Evolutionary conservation across 768 basidiomycete species (phyloP).

Genomic region (Boletus reticuloceps): DNA sequence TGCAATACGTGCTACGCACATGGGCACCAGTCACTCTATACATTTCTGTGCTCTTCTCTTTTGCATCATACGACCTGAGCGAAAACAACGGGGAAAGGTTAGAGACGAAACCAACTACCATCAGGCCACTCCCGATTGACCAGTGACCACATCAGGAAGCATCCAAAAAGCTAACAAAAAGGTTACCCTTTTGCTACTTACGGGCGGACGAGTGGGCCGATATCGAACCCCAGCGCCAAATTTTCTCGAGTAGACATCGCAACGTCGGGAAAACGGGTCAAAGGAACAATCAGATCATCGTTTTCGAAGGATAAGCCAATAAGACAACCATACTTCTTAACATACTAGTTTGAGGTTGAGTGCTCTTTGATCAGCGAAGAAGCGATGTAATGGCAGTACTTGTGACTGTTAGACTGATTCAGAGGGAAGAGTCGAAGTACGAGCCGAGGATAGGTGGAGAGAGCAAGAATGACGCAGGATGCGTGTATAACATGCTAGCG

Average conservation of each 20-base stretch:
- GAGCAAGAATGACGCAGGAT: neutral
- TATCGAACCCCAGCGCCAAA: slow-evolving; percentile 7
- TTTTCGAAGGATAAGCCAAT: slow-evolving; percentile 10
- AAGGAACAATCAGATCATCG: slow-evolving; percentile 15
- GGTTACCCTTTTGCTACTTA: slow-evolving; percentile 20
- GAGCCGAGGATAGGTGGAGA: neutral
- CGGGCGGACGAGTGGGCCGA: slow-evolving; percentile 7
- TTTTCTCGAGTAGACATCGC: slow-evolving; percentile 2
- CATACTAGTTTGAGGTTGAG: slow-evolving; percentile 20
- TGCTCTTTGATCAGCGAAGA: slow-evolving; percentile 23
- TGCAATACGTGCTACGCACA: slow-evolving; percentile 8
- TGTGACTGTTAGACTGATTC: neutral
- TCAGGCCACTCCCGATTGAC: slow-evolving; percentile 5
- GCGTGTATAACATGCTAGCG: neutral
- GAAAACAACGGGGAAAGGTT: slow-evolving; percentile 25
- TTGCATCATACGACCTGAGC: slow-evolving; percentile 21
- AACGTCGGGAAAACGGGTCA: slow-evolving; percentile 4
- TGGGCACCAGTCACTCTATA: slow-evolving; percentile 20
- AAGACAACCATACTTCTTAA: slow-evolving; percentile 22
- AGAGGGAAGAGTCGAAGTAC: neutral
- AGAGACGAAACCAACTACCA: slow-evolving; percentile 14
- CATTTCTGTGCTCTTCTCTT: slow-evolving; percentile 27
- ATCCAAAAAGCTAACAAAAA: slow-evolving; percentile 14
- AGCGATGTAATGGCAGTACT: slow-evolving; percentile 5
- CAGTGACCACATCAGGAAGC: slow-evolving; percentile 7